These are phyloP conservation scores for Plenodomus lindquistii DNA, from an alignment of 2,329 filamentous ascomycete species.

Conservation along the genomic window DNA sequence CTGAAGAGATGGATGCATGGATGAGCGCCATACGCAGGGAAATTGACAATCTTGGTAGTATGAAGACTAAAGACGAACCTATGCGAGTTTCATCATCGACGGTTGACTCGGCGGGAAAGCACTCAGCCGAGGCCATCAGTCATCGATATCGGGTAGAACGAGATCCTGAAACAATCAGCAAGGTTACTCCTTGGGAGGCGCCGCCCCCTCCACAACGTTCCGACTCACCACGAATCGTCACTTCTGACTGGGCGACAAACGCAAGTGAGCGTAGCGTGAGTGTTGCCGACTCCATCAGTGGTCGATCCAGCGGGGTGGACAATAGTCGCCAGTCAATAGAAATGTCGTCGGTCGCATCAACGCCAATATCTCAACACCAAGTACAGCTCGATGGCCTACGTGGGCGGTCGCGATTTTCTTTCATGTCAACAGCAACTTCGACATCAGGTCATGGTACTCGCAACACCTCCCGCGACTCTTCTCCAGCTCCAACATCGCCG, in stretches of 20 bases:
- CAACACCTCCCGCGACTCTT: constrained; percentile 42
- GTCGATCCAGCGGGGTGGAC: constrained; percentile 30
- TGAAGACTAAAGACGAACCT: constrained; percentile 50
- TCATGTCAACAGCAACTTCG: constrained; percentile 43
- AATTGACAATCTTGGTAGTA: constrained; percentile 72
- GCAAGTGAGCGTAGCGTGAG: constrained; percentile 32
- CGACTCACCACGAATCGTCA: constrained; percentile 33
- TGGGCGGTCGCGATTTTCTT: constrained; percentile 43
- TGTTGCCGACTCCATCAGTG: constrained; percentile 35
- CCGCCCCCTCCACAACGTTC: constrained; percentile 34
- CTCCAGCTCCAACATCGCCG: constrained; percentile 41
- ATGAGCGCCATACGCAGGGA: constrained; percentile 68
- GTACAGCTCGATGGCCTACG: constrained; percentile 43
- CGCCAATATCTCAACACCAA: constrained; percentile 40
- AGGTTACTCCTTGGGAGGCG: constrained; percentile 41
- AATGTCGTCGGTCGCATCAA: constrained; percentile 41
- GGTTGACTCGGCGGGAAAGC: constrained; percentile 28
- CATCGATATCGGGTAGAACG: constrained; percentile 45
- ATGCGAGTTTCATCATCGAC: constrained; percentile 32
- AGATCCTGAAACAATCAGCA: constrained; percentile 36
- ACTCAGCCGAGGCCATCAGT: constrained; percentile 33
- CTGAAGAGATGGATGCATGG: constrained; percentile 78
- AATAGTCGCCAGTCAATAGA: constrained; percentile 40
- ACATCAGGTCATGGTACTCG: constrained; percentile 37
- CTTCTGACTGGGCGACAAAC: constrained; percentile 38